Conservation (phyloP, 2,329 filamentous ascomycete genomes). For the Tothia fuscella region DNA sequence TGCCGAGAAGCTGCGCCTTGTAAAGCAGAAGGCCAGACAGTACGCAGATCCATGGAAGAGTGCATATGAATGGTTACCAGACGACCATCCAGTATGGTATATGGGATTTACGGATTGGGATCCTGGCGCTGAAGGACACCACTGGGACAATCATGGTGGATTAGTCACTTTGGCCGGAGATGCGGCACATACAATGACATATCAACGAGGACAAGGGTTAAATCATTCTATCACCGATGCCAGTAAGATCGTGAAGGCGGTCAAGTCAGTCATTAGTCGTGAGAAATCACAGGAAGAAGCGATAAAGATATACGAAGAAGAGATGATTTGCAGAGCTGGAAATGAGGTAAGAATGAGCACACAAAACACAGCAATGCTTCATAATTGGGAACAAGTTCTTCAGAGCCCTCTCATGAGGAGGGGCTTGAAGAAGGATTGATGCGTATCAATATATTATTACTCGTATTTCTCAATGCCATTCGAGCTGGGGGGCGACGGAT, state of each 20-base stretch:
- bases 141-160: constrained; percentile 24
- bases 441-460: too few relatives aligned
- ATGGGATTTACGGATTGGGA: constrained; percentile 26
- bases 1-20: constrained; percentile 26
- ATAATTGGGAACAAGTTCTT: constrained; percentile 26
- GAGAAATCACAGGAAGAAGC: constrained; percentile 15
- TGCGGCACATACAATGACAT: constrained; percentile 31
- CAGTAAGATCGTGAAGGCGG: constrained; percentile 22
- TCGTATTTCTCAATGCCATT: too few relatives aligned
- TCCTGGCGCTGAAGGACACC: constrained; percentile 18
- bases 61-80: constrained; percentile 23
- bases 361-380: constrained; percentile 23
- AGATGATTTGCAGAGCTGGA: constrained; percentile 29
- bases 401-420: constrained; percentile 23
- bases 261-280: constrained; percentile 12
- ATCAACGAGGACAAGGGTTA: constrained; percentile 37
- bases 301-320: constrained; percentile 31
- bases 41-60: constrained; percentile 36
- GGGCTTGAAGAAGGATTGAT: constrained; percentile 18
- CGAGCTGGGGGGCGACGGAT: too few relatives aligned
- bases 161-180: constrained; percentile 28
- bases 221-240: constrained; percentile 37
- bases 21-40: constrained; percentile 26
- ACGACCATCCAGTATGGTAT: constrained; percentile 22
- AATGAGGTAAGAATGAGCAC: constrained; percentile 22